These are phyloP conservation scores for Corylus heterophylla DNA, from an alignment of 306 rosid genomes.

Conservation along the genomic window DNA sequence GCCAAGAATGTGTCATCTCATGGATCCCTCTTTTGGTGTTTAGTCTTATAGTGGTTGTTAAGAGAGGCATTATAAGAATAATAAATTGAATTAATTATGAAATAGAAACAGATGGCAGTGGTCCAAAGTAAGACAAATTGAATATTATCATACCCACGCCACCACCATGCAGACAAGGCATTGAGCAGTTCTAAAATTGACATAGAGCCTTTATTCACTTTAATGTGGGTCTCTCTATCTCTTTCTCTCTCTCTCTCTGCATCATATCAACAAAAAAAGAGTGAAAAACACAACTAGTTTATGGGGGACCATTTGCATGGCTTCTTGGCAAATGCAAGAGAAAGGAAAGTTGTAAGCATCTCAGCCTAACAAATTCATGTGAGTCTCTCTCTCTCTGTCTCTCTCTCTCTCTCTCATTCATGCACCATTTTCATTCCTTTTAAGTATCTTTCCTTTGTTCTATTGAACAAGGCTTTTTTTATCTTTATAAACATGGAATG, in stretches of 20 bases:
- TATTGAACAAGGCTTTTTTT: neutral
- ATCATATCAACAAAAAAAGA: slow-evolving; percentile 46
- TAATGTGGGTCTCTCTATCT: slow-evolving; percentile 19
- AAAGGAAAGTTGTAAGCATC: slow-evolving; percentile 40
- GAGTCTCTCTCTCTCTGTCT: slow-evolving; percentile 26
- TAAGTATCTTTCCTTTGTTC: slow-evolving; percentile 27
- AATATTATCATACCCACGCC: slow-evolving; percentile 57
- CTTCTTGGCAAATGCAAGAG: slow-evolving; percentile 51
- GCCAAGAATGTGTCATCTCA: slow-evolving; percentile 19
- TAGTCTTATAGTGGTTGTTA: slow-evolving; percentile 24
- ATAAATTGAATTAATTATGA: slow-evolving; percentile 9
- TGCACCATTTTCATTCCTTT: slow-evolving; percentile 9
- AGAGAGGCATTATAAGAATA: slow-evolving; percentile 15
- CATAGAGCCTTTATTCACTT: slow-evolving; percentile 40
- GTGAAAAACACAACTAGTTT: slow-evolving; percentile 41
- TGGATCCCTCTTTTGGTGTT: slow-evolving; percentile 8
- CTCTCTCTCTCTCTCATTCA: slow-evolving; percentile 5
- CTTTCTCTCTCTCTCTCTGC: slow-evolving; percentile 1
- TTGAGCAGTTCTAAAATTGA: slow-evolving; percentile 40
- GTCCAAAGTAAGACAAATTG: slow-evolving; percentile 71
- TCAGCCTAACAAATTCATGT: slow-evolving; percentile 40
- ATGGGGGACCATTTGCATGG: slow-evolving; percentile 71
- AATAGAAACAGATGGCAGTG: slow-evolving; percentile 44
- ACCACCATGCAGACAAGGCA: slow-evolving; percentile 52
- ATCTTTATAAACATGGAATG: slow-evolving; percentile 28